Evolutionary conservation across 306 rosid species (phyloP), one percentile per base, ranked within the genome.

Genomic region (Sechiopsis laciniata): DNA sequence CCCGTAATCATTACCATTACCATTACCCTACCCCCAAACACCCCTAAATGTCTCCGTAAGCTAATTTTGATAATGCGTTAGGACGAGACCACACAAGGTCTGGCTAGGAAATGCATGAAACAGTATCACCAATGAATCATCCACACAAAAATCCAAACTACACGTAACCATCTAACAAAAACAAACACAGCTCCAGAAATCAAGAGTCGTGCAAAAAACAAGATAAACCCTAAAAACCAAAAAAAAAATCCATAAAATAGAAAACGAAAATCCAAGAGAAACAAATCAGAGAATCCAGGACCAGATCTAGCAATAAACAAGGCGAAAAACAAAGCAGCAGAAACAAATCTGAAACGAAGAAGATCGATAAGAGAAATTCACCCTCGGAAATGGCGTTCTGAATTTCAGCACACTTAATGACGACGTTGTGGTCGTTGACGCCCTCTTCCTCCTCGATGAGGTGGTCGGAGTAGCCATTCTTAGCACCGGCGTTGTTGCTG

Each of bases 371-470:
- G 10, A 10, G 12, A 15, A 45, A 3, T 48, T 26, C 52, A 90
- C 97, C 98, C 76, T 94, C 97, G 9, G 98, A 87, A n/a, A 94
- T 94, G 61, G 97, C 98, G 78, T 26, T 84, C 32, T 94, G 97
- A 55, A 94, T 94, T 78, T 94, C 96, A 15, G 98, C 96, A 77
- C 98, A 94, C 80, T 90, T 94, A 74, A 82, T 67, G 15, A 94
- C 97, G 9, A 94, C 88, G 90, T 76, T 88, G 67, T 86, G 97
- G 81, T 94, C 98, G 67, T 87, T 94, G 55, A 89, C 57, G 40
- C 98, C 98, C 3, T 94, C 98, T 72, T 94, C 98, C 37, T 94
- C 98, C 58, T 90, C 98, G 60, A 94, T 84, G 72, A 94, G 97
- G 35, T 82, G 86, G 21, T 94, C 98, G 60, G 79, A 67, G 84